These are phyloP conservation scores for Mortierella sp. DNA, from an alignment of 371 early-diverging fungal species.

Conservation along the genomic window DNA sequence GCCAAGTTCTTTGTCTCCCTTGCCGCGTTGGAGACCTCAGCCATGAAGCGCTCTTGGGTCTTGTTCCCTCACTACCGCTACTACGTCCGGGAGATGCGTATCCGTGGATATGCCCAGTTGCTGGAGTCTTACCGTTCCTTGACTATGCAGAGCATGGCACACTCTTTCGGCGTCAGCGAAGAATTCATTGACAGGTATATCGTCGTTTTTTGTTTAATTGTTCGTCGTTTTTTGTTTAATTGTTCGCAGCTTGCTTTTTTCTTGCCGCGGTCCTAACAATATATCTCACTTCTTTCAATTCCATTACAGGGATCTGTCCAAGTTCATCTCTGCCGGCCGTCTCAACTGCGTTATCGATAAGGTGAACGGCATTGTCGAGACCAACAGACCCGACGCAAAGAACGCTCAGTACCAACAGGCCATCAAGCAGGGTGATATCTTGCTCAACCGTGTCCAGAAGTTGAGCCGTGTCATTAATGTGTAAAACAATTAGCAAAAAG, in stretches of 20 bases:
- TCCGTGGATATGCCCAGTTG: conserved; percentile 97
- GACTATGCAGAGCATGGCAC: conserved; percentile 96
- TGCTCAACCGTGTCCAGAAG: conserved; percentile 97
- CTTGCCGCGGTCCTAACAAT: neutral
- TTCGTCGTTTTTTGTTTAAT: conserved; percentile 13
- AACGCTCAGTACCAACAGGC: conserved; percentile 96
- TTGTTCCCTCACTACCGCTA: conserved; percentile 89
- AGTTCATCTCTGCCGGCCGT: conserved; percentile 97
- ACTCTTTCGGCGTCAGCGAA: conserved; percentile 96
- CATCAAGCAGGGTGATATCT: conserved; percentile 97
- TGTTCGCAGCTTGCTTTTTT: neutral
- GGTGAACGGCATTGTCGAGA: conserved; percentile 97
- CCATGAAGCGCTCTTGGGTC: conserved; percentile 72
- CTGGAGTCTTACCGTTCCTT: conserved; percentile 97
- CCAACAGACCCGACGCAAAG: conserved; percentile 96
- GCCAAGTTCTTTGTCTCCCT: conserved; percentile 85
- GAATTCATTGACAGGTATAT: conserved; percentile 94
- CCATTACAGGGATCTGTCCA: conserved; percentile 85
- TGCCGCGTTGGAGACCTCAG: conserved; percentile 79
- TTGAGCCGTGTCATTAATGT: conserved; percentile 93
- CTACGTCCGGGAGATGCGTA: conserved; percentile 98
- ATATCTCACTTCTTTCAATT: conserved; percentile 11
- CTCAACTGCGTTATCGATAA: conserved; percentile 99
- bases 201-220: neutral
- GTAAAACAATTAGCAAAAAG: conserved; percentile 48